A percentile compares a stretch with the other conserved stretches of the same genome.
Conservation (phyloP, 1,284 basidiomycete genomes). For the Rhodotorula sp. region DNA sequence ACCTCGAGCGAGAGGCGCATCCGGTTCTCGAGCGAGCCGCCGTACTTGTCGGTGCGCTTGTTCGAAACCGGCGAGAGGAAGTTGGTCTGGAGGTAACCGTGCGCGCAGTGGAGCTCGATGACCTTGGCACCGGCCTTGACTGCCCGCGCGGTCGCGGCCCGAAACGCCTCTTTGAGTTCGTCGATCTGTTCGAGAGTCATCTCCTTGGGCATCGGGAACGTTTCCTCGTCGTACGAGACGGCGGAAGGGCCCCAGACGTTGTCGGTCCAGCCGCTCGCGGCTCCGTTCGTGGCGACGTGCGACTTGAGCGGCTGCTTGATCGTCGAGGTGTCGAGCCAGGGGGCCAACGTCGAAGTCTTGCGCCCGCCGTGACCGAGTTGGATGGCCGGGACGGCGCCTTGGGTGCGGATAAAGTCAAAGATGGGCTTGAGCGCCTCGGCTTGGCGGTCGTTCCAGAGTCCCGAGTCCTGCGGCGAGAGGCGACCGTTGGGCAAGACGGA, state of each 20-base stretch:
- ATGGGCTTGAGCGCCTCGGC: conserved; percentile 66
- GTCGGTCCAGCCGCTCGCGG: conserved; percentile 69
- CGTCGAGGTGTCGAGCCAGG: conserved; percentile 55
- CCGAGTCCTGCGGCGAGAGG: conserved; percentile 65
- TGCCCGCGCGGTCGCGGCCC: conserved; percentile 61
- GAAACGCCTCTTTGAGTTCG: conserved; percentile 64
- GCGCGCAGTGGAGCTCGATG: conserved; percentile 58
- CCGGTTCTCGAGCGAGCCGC: conserved; percentile 69
- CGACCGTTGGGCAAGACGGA: conserved; percentile 74
- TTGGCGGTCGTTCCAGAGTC: conserved; percentile 74
- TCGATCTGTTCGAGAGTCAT: conserved; percentile 61
- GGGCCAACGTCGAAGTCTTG: conserved; percentile 65
- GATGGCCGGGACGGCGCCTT: conserved; percentile 61
- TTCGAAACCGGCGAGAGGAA: conserved; percentile 74
- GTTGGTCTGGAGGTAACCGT: conserved; percentile 43
- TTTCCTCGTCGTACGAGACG: conserved; percentile 58
- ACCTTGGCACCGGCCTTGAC: conserved; percentile 60
- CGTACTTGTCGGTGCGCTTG: conserved; percentile 66
- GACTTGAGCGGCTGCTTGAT: conserved; percentile 30
- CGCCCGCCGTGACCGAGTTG: conserved; percentile 78
- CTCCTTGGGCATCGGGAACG: conserved; percentile 59
- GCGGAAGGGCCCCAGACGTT: conserved; percentile 62
- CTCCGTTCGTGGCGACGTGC: conserved; percentile 47
- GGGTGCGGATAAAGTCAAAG: conserved; percentile 71
- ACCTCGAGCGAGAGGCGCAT: conserved; percentile 66